A percentile compares a stretch with the other conserved stretches of the same genome.
Evolutionary conservation across 176 grass and related monocot species (phyloP).

Genomic region (Triticum timopheevii): DNA sequence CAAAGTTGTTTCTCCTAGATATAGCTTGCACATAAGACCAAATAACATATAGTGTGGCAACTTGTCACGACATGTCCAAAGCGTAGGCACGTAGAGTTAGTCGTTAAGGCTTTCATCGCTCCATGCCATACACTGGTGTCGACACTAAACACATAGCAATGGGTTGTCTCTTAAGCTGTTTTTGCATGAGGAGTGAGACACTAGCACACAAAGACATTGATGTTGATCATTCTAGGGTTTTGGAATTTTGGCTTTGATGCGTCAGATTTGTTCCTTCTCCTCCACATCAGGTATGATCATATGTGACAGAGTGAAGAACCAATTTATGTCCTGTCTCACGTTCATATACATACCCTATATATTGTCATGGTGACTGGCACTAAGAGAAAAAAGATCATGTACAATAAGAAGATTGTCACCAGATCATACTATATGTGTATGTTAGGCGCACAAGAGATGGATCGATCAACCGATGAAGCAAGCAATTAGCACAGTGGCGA

Average conservation of each 20-base stretch:
- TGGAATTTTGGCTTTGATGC: background rate
- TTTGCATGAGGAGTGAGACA: background rate
- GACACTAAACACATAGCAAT: background rate
- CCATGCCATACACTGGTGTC: background rate
- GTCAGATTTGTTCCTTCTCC: background rate
- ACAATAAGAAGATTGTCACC: background rate
- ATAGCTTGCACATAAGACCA: background rate
- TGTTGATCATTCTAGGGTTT: background rate
- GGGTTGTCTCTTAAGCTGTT: background rate
- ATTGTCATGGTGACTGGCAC: background rate
- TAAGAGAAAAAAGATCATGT: too few relatives aligned
- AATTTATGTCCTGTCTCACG: background rate
- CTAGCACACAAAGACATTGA: background rate
- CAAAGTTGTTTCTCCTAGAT: background rate
- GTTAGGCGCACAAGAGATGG: too few relatives aligned
- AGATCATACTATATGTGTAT: too few relatives aligned
- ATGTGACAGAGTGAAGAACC: background rate
- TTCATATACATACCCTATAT: background rate
- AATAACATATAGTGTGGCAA: background rate
- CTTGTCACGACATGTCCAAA: background rate
- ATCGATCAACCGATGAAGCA: too few relatives aligned
- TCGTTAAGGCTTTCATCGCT: background rate
- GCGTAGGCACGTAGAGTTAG: background rate
- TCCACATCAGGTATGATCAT: background rate
- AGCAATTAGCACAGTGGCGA: background rate